Percentiles rank a stretch among this genome's conserved stretches.
phyloP scores from a whole-genome alignment of 192 early-diverging fungal species.

The Coemansia sp. region DNA sequence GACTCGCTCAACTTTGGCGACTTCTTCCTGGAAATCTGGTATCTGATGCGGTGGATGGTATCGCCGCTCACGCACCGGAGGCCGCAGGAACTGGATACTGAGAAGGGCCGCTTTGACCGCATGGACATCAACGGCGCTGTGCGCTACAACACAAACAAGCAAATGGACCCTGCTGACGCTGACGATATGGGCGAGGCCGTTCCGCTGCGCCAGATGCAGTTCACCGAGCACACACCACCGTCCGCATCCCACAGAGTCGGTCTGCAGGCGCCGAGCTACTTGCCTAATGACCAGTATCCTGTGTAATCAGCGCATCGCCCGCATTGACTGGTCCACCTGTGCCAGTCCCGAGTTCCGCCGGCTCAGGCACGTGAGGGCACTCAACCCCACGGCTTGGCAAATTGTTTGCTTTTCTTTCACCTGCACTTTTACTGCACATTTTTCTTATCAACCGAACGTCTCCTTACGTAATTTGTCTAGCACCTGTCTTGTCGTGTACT shows the following conservation, averaged over 20 bases:
- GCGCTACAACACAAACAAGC: slow-evolving; percentile 40
- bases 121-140: slow-evolving; percentile 53
- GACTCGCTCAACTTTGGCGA: slow-evolving; percentile 54
- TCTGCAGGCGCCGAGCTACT: slow-evolving; percentile 6
- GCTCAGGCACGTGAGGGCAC: not conserved
- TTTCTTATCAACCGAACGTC: no score
- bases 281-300: not conserved
- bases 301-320: not conserved
- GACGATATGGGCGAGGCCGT: slow-evolving; percentile 33
- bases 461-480: not conserved
- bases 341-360: not conserved
- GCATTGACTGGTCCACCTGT: not conserved
- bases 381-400: not conserved
- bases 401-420: not conserved
- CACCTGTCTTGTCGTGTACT: slow-evolving; percentile 3
- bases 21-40: slow-evolving; percentile 50
- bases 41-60: slow-evolving; percentile 37
- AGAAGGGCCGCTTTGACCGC: slow-evolving; percentile 49
- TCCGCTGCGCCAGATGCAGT: slow-evolving; percentile 30
- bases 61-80: slow-evolving; percentile 28
- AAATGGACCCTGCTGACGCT: slow-evolving; percentile 10
- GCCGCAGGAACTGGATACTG: slow-evolving; percentile 38
- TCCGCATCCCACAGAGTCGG: not conserved
- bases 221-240: slow-evolving; percentile 9
- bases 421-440: no score